phyloP scores from a whole-genome alignment of 2,329 filamentous ascomycete genomes.

The Didymella keratinophila region DNA sequence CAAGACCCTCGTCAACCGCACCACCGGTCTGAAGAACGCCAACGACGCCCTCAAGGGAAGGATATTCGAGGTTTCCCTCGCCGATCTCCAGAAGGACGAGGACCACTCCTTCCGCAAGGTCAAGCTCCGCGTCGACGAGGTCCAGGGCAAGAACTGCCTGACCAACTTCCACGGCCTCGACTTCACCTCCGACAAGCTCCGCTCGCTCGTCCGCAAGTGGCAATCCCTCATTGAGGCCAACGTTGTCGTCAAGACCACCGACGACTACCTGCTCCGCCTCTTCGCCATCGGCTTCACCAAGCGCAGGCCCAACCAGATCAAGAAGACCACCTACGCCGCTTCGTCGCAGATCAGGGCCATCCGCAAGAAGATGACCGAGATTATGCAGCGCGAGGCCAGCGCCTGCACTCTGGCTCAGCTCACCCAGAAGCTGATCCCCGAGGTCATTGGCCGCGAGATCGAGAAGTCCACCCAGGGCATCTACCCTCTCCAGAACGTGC shows the following conservation, averaged over 20 bases:
- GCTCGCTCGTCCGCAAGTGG: constrained; percentile 99
- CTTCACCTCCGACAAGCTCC: constrained; percentile 99
- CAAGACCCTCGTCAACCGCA: constrained; percentile 99
- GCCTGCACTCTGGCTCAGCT: constrained; percentile 96
- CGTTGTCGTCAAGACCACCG: constrained; percentile 99
- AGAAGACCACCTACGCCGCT: constrained; percentile 99
- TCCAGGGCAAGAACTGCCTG: constrained; percentile 99
- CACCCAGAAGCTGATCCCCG: constrained; percentile 97
- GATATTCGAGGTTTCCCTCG: constrained; percentile 98
- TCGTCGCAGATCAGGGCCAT: constrained; percentile 98
- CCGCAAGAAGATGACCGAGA: constrained; percentile 99
- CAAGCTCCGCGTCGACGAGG: constrained; percentile 97
- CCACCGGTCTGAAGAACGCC: constrained; percentile 99
- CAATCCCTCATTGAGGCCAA: constrained; percentile 99
- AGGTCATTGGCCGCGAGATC: constrained; percentile 99
- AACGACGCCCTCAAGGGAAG: constrained; percentile 99
- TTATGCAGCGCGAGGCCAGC: constrained; percentile 94
- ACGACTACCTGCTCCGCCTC: constrained; percentile 98
- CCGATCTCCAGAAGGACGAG: constrained; percentile 99
- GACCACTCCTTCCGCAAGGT: constrained; percentile 99
- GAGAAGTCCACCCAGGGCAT: constrained; percentile 99
- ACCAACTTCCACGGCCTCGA: constrained; percentile 99
- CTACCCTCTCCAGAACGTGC: constrained; percentile 98
- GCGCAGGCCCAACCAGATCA: constrained; percentile 98
- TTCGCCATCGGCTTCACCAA: constrained; percentile 99